A percentile compares a stretch with the other conserved stretches of the same genome.
These are phyloP conservation scores for Leccinum pachyderme DNA, from an alignment of 1,284 basidiomycete genomes.

Conservation along the genomic window DNA sequence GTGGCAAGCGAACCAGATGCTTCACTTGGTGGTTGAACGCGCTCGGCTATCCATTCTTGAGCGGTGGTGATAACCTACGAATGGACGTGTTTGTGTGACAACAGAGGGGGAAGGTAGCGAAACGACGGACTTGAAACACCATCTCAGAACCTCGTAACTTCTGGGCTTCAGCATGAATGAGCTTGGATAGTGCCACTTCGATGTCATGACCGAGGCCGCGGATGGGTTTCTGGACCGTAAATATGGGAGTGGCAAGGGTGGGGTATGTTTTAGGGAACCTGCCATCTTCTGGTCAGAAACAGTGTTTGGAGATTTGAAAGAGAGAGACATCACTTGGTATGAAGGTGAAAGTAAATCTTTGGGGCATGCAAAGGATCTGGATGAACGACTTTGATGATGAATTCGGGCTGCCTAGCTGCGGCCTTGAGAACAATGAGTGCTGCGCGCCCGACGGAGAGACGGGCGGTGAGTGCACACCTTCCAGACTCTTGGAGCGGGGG, in stretches of 20 bases:
- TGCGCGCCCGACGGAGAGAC: constrained; percentile 7
- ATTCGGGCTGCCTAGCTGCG: constrained; percentile 66
- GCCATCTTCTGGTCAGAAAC: neutral
- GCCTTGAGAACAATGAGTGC: constrained; percentile 41
- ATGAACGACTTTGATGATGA: constrained; percentile 67
- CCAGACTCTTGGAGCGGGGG: constrained; percentile 75
- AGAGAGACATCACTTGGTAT: constrained; percentile 55
- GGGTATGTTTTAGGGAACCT: constrained; percentile 82
- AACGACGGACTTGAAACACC: constrained; percentile 61
- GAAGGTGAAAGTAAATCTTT: constrained; percentile 62
- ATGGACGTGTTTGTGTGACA: constrained; percentile 2
- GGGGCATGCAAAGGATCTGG: constrained; percentile 52
- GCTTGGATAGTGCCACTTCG: constrained; percentile 50
- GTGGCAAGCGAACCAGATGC: constrained; percentile 65
- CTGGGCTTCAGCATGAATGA: constrained; percentile 61
- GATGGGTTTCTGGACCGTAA: constrained; percentile 64
- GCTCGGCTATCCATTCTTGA: constrained; percentile 66
- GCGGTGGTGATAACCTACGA: constrained; percentile 59
- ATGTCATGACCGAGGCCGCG: constrained; percentile 55
- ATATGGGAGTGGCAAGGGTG: constrained; percentile 59
- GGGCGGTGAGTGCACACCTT: constrained; percentile 49
- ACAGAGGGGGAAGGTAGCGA: neutral
- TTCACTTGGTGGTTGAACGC: constrained; percentile 58
- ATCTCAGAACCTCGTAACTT: constrained; percentile 63
- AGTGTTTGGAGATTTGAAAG: neutral